Conservation (phyloP, 2,329 filamentous ascomycete genomes). For the Zasmidium angulare region DNA sequence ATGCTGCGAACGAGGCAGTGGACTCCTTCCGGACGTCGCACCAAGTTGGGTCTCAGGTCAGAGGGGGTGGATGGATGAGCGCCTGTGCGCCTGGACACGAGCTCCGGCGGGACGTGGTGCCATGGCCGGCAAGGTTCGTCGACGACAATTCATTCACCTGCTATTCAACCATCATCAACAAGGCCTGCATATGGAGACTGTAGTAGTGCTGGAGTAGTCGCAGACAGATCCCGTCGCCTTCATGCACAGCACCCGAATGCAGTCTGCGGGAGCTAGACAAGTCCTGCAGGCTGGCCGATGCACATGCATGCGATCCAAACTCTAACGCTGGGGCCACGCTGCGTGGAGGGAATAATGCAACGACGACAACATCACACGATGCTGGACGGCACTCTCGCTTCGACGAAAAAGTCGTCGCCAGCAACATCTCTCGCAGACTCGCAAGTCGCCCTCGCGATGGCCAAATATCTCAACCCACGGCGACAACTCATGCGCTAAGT, state of each 20-base stretch:
- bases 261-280: slow-evolving; percentile 8
- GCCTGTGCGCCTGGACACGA: background rate
- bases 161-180: background rate
- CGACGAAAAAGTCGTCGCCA: background rate
- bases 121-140: no score
- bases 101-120: background rate
- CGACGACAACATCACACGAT: no score
- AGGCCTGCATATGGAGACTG: background rate
- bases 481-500: background rate
- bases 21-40: slow-evolving; percentile 4
- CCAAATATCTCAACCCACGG: background rate
- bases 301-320: slow-evolving; percentile 13
- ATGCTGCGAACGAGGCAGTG: background rate
- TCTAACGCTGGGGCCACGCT: slow-evolving; percentile 8
- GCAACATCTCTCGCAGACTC: background rate
- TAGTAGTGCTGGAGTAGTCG: slow-evolving; percentile 4
- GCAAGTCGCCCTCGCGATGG: background rate
- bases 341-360: no score
- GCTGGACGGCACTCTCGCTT: background rate
- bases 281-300: slow-evolving; percentile 2
- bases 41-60: background rate
- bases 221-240: slow-evolving; percentile 7
- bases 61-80: background rate
- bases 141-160: background rate
- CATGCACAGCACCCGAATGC: background rate